Evolutionary conservation across 177 flowering plant species (phyloP).

Genomic region (Vitis hybrid): DNA sequence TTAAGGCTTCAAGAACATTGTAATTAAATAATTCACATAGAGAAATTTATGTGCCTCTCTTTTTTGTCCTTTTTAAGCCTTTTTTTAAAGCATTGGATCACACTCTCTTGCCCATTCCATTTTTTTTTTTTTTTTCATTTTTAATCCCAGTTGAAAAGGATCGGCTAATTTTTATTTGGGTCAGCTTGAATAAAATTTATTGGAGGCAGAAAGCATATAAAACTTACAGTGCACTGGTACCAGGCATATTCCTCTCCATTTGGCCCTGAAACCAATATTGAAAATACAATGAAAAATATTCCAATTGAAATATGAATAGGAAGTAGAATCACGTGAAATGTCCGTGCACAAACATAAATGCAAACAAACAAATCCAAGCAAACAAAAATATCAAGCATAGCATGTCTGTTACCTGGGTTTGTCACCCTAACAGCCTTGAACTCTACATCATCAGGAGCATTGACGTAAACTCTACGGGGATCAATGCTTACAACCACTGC

Average conservation of each 20-base stretch:
- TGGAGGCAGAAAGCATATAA: slow-evolving; percentile 3
- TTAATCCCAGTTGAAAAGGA: too few species aligned
- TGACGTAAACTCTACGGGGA: slow-evolving; percentile 86
- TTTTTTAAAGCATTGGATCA: too few species aligned
- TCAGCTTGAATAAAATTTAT: not conserved
- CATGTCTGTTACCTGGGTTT: slow-evolving; percentile 52
- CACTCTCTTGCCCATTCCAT: too few species aligned
- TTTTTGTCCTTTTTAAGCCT: too few species aligned
- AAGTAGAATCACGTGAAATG: not conserved
- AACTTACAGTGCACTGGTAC: slow-evolving; percentile 97
- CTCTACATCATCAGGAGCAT: slow-evolving; percentile 60
- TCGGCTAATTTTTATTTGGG: too few species aligned
- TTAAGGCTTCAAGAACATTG: not conserved
- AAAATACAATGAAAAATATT: not conserved
- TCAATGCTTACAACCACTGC: slow-evolving; percentile 99
- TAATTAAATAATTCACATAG: not conserved
- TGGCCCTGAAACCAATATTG: slow-evolving; percentile 65
- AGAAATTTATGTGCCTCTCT: too few species aligned
- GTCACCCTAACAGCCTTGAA: slow-evolving; percentile 66
- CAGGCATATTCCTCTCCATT: slow-evolving; percentile 93
- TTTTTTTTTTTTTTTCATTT: too few species aligned
- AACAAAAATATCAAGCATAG: not conserved
- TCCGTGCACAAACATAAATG: not conserved
- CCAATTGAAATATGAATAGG: not conserved
- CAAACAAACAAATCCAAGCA: not conserved